These are phyloP conservation scores for Clonostachys chloroleuca DNA, from an alignment of 2,329 filamentous ascomycete genomes.

Conservation along the genomic window DNA sequence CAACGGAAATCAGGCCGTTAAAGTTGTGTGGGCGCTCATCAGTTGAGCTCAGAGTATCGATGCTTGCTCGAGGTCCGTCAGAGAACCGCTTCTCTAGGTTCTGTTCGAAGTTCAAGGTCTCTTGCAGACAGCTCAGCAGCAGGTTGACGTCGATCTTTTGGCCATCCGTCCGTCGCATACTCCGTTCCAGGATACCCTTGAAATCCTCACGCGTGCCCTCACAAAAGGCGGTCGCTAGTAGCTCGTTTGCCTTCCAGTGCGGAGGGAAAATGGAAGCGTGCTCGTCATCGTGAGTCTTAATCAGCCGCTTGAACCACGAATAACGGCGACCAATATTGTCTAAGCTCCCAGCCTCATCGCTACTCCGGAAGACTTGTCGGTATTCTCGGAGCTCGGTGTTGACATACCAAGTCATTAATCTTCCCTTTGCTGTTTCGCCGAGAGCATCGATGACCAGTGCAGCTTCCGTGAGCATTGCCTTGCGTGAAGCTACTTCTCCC, in stretches of 20 bases:
- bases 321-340: conserved; percentile 96
- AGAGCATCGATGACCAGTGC: conserved; percentile 94
- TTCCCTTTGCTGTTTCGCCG: conserved; percentile 76
- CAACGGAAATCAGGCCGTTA: conserved; percentile 87
- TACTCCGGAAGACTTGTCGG: conserved; percentile 89
- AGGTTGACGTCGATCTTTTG: conserved; percentile 85
- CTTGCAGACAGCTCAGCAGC: conserved; percentile 82
- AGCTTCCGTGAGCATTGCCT: conserved; percentile 73
- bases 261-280: conserved; percentile 83
- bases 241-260: conserved; percentile 86
- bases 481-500: conserved; percentile 69
- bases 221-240: conserved; percentile 86
- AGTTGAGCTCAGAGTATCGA: conserved; percentile 80
- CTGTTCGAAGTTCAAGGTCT: conserved; percentile 96
- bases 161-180: conserved; percentile 74
- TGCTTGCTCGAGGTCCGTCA: conserved; percentile 69
- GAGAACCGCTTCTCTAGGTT: conserved; percentile 81
- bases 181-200: conserved; percentile 84
- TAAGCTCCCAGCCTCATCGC: conserved; percentile 91
- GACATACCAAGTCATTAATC: conserved; percentile 93
- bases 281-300: conserved; percentile 94
- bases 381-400: conserved; percentile 97
- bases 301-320: conserved; percentile 92
- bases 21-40: conserved; percentile 76
- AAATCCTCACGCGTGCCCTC: conserved; percentile 95